Evolutionary conservation across 2,329 filamentous ascomycete species (phyloP), one percentile per base, ranked within the genome.

Genomic region (Fusarium sp.): DNA sequence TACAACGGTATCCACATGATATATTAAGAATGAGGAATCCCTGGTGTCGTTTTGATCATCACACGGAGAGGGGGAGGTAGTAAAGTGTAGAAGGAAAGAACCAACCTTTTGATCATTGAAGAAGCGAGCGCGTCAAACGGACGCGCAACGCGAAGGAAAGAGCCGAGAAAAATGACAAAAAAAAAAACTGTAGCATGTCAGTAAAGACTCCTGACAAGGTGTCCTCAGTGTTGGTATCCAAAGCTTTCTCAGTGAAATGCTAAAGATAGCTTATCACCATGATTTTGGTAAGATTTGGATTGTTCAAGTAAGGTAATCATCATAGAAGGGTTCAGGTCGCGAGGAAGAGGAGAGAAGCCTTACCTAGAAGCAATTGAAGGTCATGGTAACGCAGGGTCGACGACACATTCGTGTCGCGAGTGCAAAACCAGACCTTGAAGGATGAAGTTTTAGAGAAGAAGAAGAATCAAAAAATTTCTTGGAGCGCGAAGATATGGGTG

Each of bases 11-110:
- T 91, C 89, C 86, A 91, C 89, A 91, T 91, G 70, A 80, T 89
- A 77, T 90, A 85, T 91, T 91, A 88, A 87, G 89, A 84, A 90
- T 88, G 89, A 91, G 89, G 89, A 91, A 91, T 91, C 88, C 89
- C 88, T 90, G 78, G 87, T 88, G 87, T 89, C 84, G 85, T 83
- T 86, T 86, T 86, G 85, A 86, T 91, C 89, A 91, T 91, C 89
- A 91, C 83, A 79, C 82, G 83, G 81, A 82, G 80, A 64, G 74
- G 79, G 73, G 65, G 52, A 35, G n/a, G 35, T 43, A 50, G 50
- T 6, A 59, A 60, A 13, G 27, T 13, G 43, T 50, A 62, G 50
- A 66, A 56, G 61, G 41, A 54, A 61, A 58, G 65, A 14, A 85
- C 85, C 54, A 84, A 89, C 88, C 87, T 89, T 89, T 88, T 84